phyloP scores from a whole-genome alignment of 495 filamentous ascomycete species.

The Recurvomyces mirabilis region DNA sequence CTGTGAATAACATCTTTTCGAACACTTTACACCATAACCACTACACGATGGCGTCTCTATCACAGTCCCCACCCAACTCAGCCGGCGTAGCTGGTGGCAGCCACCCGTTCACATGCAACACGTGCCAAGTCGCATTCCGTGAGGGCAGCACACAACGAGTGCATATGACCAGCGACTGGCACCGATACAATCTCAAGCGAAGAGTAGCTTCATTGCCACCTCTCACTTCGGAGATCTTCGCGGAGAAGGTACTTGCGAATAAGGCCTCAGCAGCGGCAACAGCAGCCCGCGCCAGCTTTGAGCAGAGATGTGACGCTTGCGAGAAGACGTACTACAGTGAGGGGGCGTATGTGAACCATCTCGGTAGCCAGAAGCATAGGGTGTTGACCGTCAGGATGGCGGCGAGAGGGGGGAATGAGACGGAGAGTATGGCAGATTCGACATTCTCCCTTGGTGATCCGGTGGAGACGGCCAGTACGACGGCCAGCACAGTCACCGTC shows the following conservation, averaged over 20 bases:
- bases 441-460: constrained; percentile 85
- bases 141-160: constrained; percentile 83
- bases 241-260: constrained; percentile 91
- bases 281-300: constrained; percentile 79
- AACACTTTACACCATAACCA: too few relatives aligned
- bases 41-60: constrained; percentile 17
- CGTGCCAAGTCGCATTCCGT: constrained; percentile 92
- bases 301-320: constrained; percentile 70
- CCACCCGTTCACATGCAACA: constrained; percentile 94
- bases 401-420: constrained; percentile 29
- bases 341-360: constrained; percentile 87
- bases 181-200: constrained; percentile 91
- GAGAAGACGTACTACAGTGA: constrained; percentile 91
- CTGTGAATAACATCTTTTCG: too few relatives aligned
- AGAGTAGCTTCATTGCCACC: constrained; percentile 86
- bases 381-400: constrained; percentile 43
- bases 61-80: constrained; percentile 3
- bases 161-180: constrained; percentile 91
- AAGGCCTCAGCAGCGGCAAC: constrained; percentile 73
- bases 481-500: constrained; percentile 15
- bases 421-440: constrained; percentile 69
- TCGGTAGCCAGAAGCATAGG: constrained; percentile 84
- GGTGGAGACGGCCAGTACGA: constrained; percentile 37
- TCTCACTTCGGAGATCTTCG: constrained; percentile 83
- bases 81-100: too few relatives aligned